These are phyloP conservation scores for Metschnikowia cerradonensis DNA, from an alignment of 805 yeast species.

Conservation along the genomic window DNA sequence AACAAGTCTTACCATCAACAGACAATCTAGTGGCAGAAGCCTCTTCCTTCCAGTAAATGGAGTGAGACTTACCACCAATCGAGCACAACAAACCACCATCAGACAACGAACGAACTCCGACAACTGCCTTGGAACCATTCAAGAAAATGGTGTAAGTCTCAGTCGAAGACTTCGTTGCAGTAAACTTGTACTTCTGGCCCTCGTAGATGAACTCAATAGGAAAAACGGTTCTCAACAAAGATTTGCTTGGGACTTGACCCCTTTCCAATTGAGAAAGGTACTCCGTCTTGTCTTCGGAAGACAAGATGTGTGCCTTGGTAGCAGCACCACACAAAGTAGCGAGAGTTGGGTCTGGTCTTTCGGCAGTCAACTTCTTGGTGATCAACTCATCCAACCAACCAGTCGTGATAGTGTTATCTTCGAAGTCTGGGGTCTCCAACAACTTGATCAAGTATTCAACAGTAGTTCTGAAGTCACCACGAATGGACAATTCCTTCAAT, in stretches of 20 bases:
- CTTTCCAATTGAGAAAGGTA: constrained; percentile 78
- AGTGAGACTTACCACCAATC: constrained; percentile 88
- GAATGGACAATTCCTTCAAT: constrained; percentile 87
- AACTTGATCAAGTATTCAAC: constrained; percentile 94
- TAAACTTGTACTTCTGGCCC: constrained; percentile 87
- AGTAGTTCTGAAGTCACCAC: constrained; percentile 98
- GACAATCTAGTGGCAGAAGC: constrained; percentile 91
- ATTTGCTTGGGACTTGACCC: constrained; percentile 91
- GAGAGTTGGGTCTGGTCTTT: constrained; percentile 86
- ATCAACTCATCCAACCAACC: constrained; percentile 99
- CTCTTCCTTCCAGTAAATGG: constrained; percentile 97
- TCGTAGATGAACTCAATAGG: constrained; percentile 95
- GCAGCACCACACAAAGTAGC: constrained; percentile 98
- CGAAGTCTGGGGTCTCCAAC: constrained; percentile 94
- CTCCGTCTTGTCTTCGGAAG: constrained; percentile 64
- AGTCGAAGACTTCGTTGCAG: constrained; percentile 87
- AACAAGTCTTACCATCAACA: constrained; percentile 92
- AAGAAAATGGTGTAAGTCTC: constrained; percentile 86
- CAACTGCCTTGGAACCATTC: constrained; percentile 87
- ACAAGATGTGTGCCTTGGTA: constrained; percentile 83
- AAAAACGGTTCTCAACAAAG: constrained; percentile 76
- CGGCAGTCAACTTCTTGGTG: constrained; percentile 89
- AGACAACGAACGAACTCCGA: constrained; percentile 81
- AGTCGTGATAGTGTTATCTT: constrained; percentile 93
- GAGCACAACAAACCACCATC: constrained; percentile 93